phyloP scores from a whole-genome alignment of 2,329 filamentous ascomycete species.

The Sporothrix mexicana region DNA sequence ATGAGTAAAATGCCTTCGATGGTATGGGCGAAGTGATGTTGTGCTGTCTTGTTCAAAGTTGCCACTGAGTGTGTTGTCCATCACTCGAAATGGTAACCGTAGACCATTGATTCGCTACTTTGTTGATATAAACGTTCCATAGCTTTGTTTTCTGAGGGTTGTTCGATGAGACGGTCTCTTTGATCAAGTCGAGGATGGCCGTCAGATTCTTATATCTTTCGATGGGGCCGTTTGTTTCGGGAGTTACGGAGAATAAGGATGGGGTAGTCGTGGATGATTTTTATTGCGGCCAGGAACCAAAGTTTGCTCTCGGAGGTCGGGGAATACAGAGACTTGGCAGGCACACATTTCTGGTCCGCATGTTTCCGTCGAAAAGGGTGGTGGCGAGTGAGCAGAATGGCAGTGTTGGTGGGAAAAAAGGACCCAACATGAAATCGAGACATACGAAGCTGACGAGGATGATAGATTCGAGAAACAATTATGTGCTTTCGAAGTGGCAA shows the following conservation, averaged over 20 bases:
- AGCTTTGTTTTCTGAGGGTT: background rate
- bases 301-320: constrained; percentile 20
- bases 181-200: background rate
- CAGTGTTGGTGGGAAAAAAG: background rate
- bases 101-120: background rate
- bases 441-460: background rate
- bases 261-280: background rate
- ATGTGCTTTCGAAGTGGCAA: background rate
- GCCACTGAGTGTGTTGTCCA: background rate
- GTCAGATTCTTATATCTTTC: constrained; percentile 16
- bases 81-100: background rate
- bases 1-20: background rate
- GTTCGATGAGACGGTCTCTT: background rate
- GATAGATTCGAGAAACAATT: background rate
- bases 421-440: background rate
- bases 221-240: background rate
- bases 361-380: background rate
- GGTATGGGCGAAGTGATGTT: background rate
- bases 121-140: background rate
- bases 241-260: background rate
- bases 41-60: background rate
- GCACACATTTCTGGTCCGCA: background rate
- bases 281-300: constrained; percentile 2
- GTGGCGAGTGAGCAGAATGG: background rate
- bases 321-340: constrained; percentile 19